A percentile compares a stretch with the other conserved stretches of the same genome.
These are phyloP conservation scores for Acacia confusa DNA, from an alignment of 306 rosid genomes.

Conservation along the genomic window DNA sequence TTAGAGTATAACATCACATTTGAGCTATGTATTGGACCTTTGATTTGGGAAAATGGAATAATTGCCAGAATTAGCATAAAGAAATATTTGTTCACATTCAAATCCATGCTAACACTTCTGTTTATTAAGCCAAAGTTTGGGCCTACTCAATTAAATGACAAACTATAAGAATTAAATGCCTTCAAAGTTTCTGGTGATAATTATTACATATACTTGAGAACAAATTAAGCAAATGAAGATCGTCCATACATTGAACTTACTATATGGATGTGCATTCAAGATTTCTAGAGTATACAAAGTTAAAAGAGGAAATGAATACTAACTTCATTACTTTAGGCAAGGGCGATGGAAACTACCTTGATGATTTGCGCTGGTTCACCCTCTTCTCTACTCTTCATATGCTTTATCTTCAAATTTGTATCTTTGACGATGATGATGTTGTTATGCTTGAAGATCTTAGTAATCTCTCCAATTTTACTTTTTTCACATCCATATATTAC, in stretches of 20 bases:
- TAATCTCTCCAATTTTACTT: slow-evolving; percentile 84
- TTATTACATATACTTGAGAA: not conserved
- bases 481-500: slow-evolving; percentile 86
- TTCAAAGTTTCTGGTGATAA: not conserved
- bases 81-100: slow-evolving; percentile 4
- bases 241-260: not conserved
- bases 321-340: slow-evolving; percentile 12
- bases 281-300: slow-evolving; percentile 16
- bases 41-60: slow-evolving; percentile 48
- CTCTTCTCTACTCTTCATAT: slow-evolving; percentile 80
- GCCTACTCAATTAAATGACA: not conserved
- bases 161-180: not conserved
- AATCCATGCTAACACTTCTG: slow-evolving; percentile 2
- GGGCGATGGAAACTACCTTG: slow-evolving; percentile 56
- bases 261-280: not conserved
- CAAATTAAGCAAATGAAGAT: not conserved
- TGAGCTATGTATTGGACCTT: slow-evolving; percentile 92
- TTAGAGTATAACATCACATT: slow-evolving; percentile 96
- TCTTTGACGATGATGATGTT: slow-evolving; percentile 71
- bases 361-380: slow-evolving; percentile 84
- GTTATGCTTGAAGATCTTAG: slow-evolving; percentile 71
- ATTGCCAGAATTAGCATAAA: slow-evolving; percentile 21
- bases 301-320: not conserved
- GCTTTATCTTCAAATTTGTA: slow-evolving; percentile 85
- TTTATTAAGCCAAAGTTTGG: not conserved